Evolutionary conservation across 2,329 filamentous ascomycete species (phyloP).

Genomic region (Phialophora macrospora): DNA sequence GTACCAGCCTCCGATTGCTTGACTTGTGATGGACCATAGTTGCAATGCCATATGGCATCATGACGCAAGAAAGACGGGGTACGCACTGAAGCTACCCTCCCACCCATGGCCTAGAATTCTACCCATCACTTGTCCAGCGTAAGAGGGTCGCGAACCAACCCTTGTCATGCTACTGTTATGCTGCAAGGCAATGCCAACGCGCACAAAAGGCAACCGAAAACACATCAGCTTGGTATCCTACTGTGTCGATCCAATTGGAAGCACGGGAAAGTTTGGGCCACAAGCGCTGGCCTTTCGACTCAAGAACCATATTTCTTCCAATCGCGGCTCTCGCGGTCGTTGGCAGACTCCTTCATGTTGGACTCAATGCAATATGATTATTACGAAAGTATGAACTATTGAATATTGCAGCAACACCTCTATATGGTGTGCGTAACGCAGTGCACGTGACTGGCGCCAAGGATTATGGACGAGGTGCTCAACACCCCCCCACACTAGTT

Average conservation of each 20-base stretch:
- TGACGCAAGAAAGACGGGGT: neutral
- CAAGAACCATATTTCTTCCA: neutral
- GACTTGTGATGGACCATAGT: neutral
- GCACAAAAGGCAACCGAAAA: neutral
- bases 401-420: too few species aligned
- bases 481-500: too few species aligned
- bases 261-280: neutral
- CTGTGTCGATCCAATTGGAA: neutral
- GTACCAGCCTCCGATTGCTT: neutral
- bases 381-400: too few species aligned
- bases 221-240: neutral
- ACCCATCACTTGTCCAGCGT: neutral
- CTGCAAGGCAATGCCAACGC: neutral
- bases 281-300: neutral
- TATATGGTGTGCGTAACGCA: too few species aligned
- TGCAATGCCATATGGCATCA: neutral
- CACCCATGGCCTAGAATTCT: neutral
- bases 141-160: too few species aligned
- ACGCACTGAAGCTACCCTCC: neutral
- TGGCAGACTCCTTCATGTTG: neutral
- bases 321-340: neutral
- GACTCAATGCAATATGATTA: too few species aligned
- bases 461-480: too few species aligned
- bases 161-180: neutral
- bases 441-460: too few species aligned